Base-by-base conservation (phyloP, 345 rosid species). In the Mallotus nudiflorus region DNA sequence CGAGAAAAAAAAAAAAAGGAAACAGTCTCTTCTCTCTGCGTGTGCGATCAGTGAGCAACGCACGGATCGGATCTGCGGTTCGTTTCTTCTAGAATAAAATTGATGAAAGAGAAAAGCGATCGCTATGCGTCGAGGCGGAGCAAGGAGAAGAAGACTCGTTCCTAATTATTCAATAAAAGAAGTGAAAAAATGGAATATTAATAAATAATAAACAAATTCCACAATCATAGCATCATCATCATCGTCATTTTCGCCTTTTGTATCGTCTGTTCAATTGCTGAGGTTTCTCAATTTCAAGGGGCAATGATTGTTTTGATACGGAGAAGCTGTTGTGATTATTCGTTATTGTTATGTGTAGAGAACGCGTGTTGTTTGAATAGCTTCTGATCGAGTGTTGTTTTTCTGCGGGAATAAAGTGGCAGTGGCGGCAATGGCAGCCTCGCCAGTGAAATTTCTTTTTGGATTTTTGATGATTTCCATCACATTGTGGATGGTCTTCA, bases 371-470 rank as follows among this genome's bases (percentile, higher is more conserved):
- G 53, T 67, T 73, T 70, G 42, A 62, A 39, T 56, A 27, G 31
- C 20, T 72, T 53, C 35, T 79, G 75, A 83, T 80, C 31, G 70
- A 45, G 62, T 63, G n/a, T n/a, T 72, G 62, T 64, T 72, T 58
- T 20, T 62, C 68, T 59, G 67, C 69, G 71, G 46, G 62, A 60
- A 42, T 42, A 42, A 39, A 42, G 46, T 42, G 46, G 46, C 46
- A 12, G 7, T 12, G 14, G 46, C 46, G 9, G 46, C 42, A 42
- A 94, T 95, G 99, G 88, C 86, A 56, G 91, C 88, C 81, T 92
- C 97, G 49, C 97, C 97, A n/a, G 99, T 89, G 62, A 90, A 86
- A 73, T 86, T 92, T 84, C 89, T 95, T 81, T 84, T 89, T 53
- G 96, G 96, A 18, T 95, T 95, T 85, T 81, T 95, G 65, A 69